These are phyloP conservation scores for Myxozyma vanderwaltii DNA, from an alignment of 805 yeast genomes.

Conservation along the genomic window DNA sequence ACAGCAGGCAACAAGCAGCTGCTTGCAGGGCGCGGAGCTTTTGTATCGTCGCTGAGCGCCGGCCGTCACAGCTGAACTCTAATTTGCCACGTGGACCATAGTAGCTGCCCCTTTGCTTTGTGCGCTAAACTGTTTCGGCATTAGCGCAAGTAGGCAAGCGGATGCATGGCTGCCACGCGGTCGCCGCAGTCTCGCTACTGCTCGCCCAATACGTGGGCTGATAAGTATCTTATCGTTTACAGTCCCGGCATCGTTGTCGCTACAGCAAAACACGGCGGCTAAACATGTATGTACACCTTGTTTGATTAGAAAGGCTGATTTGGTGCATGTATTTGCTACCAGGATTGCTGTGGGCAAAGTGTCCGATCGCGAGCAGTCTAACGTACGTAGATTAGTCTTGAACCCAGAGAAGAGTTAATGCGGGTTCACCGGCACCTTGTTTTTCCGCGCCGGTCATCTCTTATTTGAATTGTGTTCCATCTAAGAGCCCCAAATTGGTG, in stretches of 20 bases:
- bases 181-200: conserved; percentile 14
- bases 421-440: conserved; percentile 3
- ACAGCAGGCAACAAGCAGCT: neutral
- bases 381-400: no score
- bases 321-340: no score
- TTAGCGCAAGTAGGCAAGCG: neutral
- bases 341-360: no score
- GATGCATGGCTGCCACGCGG: conserved; percentile 15
- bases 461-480: neutral
- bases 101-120: neutral
- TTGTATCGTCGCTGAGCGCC: conserved; percentile 3
- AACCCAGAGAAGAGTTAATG: no score
- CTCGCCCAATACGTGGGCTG: neutral
- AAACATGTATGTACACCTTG: no score
- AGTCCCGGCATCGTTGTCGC: no score
- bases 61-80: neutral
- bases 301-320: no score
- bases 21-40: neutral
- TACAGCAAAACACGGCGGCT: no score
- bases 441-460: neutral
- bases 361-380: neutral
- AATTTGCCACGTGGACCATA: conserved; percentile 7
- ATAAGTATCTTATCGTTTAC: neutral
- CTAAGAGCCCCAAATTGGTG: neutral
- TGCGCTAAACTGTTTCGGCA: no score